Conservation (phyloP, 768 basidiomycete species). For the Lactarius hatsudake region DNA sequence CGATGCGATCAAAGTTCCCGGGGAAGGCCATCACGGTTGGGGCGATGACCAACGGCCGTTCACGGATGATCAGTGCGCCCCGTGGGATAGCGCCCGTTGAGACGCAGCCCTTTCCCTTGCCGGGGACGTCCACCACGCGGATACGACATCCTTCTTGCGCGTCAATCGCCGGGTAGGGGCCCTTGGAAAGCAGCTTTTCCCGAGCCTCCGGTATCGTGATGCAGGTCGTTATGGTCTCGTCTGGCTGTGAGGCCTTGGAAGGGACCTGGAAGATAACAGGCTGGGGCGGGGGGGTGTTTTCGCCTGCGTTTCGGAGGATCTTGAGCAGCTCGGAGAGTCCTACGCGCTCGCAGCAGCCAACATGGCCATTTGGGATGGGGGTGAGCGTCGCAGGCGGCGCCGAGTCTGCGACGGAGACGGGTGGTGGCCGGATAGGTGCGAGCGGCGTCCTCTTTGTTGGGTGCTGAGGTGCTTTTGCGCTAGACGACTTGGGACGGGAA, state of each 20-base stretch:
- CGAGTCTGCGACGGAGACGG: neutral
- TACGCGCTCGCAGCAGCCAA: conserved; percentile 20
- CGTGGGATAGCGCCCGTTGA: conserved; percentile 33
- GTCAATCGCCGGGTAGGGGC: conserved; percentile 14
- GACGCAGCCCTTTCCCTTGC: conserved; percentile 36
- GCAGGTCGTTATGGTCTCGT: conserved; percentile 14
- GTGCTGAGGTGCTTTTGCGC: neutral
- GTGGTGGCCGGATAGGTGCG: neutral
- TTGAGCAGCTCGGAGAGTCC: conserved; percentile 17
- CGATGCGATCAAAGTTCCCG: conserved; percentile 6
- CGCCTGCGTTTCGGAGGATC: conserved; percentile 11
- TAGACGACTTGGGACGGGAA: neutral
- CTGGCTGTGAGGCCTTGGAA: neutral
- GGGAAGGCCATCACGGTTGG: conserved; percentile 23
- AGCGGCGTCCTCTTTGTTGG: neutral
- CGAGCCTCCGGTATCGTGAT: conserved; percentile 14
- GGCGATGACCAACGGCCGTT: conserved; percentile 39
- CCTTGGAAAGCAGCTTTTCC: conserved; percentile 14
- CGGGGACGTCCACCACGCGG: conserved; percentile 13
- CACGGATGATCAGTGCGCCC: conserved; percentile 38
- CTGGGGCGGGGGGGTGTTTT: conserved; percentile 1
- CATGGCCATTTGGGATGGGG: conserved; percentile 14
- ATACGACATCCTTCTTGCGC: conserved; percentile 13
- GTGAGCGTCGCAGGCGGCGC: neutral
- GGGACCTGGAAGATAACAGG: conserved; percentile 12